Evolutionary conservation across 169 alveolate species (phyloP).

Genomic region (Eimeria praecox): DNA sequence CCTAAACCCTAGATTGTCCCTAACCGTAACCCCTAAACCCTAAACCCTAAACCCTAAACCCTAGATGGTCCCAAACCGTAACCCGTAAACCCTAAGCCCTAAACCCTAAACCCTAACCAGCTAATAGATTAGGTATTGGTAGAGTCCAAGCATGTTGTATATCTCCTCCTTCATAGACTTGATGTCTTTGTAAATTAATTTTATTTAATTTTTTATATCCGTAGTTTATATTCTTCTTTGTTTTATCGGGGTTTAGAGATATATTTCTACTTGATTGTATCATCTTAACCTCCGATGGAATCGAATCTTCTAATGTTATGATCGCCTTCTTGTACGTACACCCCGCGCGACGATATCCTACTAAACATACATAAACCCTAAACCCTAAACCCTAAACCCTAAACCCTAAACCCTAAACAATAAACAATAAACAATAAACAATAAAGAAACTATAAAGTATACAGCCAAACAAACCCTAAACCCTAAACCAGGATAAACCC

Average conservation of each 20-base stretch:
- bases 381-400: conserved; percentile 8
- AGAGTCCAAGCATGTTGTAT: conserved; percentile 51
- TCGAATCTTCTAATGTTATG: conserved; percentile 90
- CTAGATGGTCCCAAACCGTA: not conserved
- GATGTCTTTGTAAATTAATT: not conserved
- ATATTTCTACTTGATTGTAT: conserved; percentile 88
- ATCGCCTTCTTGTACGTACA: conserved; percentile 93
- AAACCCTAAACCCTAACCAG: conserved; percentile 32
- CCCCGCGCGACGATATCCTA: conserved; percentile 90
- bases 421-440: not conserved
- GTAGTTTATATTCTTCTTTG: conserved; percentile 87
- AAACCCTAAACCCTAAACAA: not conserved
- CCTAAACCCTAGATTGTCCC: not conserved
- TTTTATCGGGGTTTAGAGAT: conserved; percentile 90
- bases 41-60: not conserved
- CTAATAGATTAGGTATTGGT: conserved; percentile 70
- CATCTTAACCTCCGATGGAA: conserved; percentile 93
- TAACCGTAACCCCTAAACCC: not conserved
- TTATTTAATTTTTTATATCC: not conserved
- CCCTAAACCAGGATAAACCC: too few relatives aligned
- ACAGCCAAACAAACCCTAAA: too few relatives aligned
- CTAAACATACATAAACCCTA: not conserved
- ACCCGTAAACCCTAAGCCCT: conserved; percentile 9
- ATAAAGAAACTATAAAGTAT: not conserved
- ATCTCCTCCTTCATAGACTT: conserved; percentile 60